These are phyloP conservation scores for Suillus subluteus DNA, from an alignment of 768 basidiomycete genomes.

Conservation along the genomic window DNA sequence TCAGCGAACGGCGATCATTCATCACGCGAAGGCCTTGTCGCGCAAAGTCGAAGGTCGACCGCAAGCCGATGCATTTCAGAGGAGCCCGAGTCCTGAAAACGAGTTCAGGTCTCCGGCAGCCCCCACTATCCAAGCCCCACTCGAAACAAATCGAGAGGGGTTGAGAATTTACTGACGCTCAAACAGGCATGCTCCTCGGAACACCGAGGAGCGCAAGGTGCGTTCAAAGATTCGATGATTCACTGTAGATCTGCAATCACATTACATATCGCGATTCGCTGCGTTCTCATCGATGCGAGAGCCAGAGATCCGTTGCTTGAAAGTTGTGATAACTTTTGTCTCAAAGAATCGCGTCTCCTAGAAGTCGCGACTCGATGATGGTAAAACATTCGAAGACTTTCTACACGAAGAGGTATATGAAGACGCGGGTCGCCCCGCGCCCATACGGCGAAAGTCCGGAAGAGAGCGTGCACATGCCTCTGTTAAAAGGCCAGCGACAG, in stretches of 20 bases:
- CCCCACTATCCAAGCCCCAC: no score
- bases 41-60: constrained; percentile 1
- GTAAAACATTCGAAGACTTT: constrained; percentile 5
- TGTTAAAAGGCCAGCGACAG: no score
- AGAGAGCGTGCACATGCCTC: no score
- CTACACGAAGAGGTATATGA: background rate
- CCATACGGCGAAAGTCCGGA: no score
- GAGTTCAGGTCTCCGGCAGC: no score
- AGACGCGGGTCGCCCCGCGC: background rate
- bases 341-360: no score
- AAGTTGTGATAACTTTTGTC: constrained; percentile 40
- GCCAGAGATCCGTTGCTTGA: constrained; percentile 75
- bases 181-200: constrained; percentile 69
- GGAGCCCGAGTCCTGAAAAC: no score
- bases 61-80: constrained; percentile 29
- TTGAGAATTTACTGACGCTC: no score
- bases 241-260: constrained; percentile 81
- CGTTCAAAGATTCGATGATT: constrained; percentile 86
- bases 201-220: constrained; percentile 79
- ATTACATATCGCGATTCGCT: constrained; percentile 83
- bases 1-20: constrained; percentile 45
- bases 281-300: constrained; percentile 82
- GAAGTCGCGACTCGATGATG: constrained; percentile 17
- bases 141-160: no score
- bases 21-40: constrained; percentile 45